A percentile compares a stretch with the other conserved stretches of the same genome.
phyloP scores from a whole-genome alignment of 2,329 filamentous ascomycete species.

The Lachnellula willkommii region DNA sequence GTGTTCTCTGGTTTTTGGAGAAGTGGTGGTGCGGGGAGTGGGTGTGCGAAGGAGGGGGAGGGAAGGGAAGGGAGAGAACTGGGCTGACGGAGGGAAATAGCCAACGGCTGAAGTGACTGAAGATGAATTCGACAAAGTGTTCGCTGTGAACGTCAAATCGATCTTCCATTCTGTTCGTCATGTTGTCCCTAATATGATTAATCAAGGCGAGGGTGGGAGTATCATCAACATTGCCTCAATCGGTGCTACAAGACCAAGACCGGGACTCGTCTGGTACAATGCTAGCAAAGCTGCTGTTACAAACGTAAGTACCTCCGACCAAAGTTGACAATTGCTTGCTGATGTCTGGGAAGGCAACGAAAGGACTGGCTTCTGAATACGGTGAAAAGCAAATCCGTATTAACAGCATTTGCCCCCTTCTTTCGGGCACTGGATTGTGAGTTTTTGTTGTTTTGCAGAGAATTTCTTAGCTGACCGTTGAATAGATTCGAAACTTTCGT shows the following conservation, averaged over 20 bases:
- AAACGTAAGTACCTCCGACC: constrained; percentile 40
- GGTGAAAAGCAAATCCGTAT: constrained; percentile 67
- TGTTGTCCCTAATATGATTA: constrained; percentile 55
- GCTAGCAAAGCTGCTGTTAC: constrained; percentile 62
- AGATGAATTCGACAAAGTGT: constrained; percentile 60
- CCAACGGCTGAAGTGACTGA: constrained; percentile 60
- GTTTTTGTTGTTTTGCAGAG: not conserved
- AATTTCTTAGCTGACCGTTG: constrained; percentile 27
- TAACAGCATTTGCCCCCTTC: constrained; percentile 64
- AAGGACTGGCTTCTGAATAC: constrained; percentile 67
- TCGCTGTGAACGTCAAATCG: constrained; percentile 64
- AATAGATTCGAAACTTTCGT: constrained; percentile 42
- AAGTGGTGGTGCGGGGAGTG: not conserved
- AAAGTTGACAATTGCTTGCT: not conserved
- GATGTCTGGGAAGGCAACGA: constrained; percentile 45
- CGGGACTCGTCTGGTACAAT: constrained; percentile 65
- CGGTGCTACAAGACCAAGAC: constrained; percentile 55
- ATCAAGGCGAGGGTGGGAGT: constrained; percentile 49
- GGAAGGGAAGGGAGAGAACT: not conserved
- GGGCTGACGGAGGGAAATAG: constrained; percentile 17
- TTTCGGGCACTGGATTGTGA: constrained; percentile 58
- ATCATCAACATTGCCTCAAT: constrained; percentile 65
- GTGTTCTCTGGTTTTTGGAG: not conserved
- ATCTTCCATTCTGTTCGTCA: constrained; percentile 55
- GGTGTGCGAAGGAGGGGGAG: not conserved